Base-by-base conservation (phyloP, 2,329 filamentous ascomycete species). In the Didymella pinodella region DNA sequence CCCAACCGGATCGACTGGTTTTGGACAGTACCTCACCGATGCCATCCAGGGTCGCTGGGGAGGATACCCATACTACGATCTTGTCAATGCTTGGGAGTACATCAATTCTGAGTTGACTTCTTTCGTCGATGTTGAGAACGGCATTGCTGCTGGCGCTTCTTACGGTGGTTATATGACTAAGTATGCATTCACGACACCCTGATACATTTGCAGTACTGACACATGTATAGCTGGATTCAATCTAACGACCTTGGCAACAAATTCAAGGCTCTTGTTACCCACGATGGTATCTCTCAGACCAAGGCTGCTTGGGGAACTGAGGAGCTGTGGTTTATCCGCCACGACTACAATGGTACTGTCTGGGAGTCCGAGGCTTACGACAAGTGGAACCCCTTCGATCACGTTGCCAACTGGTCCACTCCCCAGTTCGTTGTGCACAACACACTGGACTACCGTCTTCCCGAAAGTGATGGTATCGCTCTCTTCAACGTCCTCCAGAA, bases 351-450 rank as follows among this genome's bases (percentile, higher is more conserved):
- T 48, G 77, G 76, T 58, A 72, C 65, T 48, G 65, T 73, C 53
- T 75, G 69, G 68, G 67, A 74, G 20, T 56, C 64, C 44, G 52
- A 65, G 29, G 77, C 80, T 12, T 88, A 86, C 81, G 76, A 79
- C 40, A 74, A 80, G 57, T 88, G 83, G 82, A 86, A 88, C 68
- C 86, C 86, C 0, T 79, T 81, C 36, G 78, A 81, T 26, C 82
- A 85, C 68, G 81, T 85, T 1, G 79, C 83, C 38, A 85, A 94
- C 71, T 97, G 92, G 91, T 82, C 85, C 2, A 97, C 93, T 0
- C 95, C 95, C 0, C 89, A 95, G 77, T 84, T 99, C 64, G 87
- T 96, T 61, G 90, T 98, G 54, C 94, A 98, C 79, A 95, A 90
- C 75, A 91, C 94, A 63, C 84, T 94, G 18, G 94, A 98, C 78